Evolutionary conservation across 2,329 filamentous ascomycete genomes (phyloP).

Genomic region (Talaromyces sp.): DNA sequence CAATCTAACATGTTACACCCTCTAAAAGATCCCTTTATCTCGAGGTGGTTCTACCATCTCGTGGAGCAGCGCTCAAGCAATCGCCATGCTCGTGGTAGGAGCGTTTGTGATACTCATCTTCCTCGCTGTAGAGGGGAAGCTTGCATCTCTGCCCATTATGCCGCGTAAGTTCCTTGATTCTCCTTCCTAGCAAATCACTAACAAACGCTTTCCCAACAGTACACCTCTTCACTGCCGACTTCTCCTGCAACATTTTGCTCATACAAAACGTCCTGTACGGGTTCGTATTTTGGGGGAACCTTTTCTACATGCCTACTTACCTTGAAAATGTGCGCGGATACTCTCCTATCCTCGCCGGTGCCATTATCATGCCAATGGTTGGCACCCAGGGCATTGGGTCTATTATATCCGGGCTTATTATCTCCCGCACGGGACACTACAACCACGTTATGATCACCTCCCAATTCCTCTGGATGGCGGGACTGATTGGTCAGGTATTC

Average conservation of each 20-base stretch:
- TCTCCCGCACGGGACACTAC: not conserved
- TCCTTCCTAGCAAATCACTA: not conserved
- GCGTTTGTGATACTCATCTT: not conserved
- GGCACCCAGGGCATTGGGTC: not conserved
- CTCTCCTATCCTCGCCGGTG: not conserved
- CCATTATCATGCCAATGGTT: constrained; percentile 2
- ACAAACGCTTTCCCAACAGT: not conserved
- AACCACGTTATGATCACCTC: not conserved
- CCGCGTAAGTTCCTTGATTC: constrained; percentile 4
- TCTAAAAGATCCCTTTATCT: constrained; percentile 6
- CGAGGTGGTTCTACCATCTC: constrained; percentile 6
- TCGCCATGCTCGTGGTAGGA: not conserved
- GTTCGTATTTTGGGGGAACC: constrained; percentile 18
- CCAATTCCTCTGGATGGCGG: constrained; percentile 3
- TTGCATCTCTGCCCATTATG: constrained; percentile 4
- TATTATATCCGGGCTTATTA: not conserved
- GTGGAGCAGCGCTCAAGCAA: not conserved
- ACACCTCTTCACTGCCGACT: constrained; percentile 22
- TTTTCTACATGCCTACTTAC: constrained; percentile 19
- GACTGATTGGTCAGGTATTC: not conserved
- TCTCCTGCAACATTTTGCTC: constrained; percentile 22
- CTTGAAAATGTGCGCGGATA: constrained; percentile 3
- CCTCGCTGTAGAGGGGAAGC: constrained; percentile 3
- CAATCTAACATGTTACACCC: not conserved
- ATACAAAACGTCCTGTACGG: constrained; percentile 21